A percentile compares a stretch with the other conserved stretches of the same genome.
These are phyloP conservation scores for Pseudocercospora fijiensis DNA, from an alignment of 2,329 filamentous ascomycete genomes.

Conservation along the genomic window DNA sequence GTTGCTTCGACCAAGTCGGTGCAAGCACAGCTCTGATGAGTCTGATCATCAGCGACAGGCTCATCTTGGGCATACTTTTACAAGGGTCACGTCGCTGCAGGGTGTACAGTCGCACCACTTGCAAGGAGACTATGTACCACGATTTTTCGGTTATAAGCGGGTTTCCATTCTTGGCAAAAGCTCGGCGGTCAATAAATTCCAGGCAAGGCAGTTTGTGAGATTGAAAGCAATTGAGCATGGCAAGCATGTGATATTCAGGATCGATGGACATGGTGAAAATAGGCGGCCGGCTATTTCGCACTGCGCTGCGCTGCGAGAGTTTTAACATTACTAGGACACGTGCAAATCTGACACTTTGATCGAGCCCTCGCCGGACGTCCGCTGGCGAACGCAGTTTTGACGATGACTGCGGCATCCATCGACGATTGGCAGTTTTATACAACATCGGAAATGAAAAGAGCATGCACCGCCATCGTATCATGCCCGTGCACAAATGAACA, in stretches of 20 bases:
- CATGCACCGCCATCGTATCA: background rate
- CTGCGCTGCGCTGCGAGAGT: background rate
- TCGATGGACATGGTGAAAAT: background rate
- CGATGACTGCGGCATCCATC: background rate
- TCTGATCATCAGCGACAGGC: conserved; percentile 11
- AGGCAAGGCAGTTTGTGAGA: background rate
- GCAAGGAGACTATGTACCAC: background rate
- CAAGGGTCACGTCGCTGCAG: background rate
- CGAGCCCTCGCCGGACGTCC: background rate
- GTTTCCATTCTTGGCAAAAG: conserved; percentile 1
- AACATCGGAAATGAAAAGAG: background rate
- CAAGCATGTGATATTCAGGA: background rate
- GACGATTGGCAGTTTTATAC: background rate
- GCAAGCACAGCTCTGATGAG: conserved; percentile 15
- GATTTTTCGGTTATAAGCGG: background rate
- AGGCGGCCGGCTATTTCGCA: background rate
- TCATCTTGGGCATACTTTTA: background rate
- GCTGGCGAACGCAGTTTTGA: background rate
- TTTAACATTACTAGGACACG: background rate
- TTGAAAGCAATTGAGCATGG: background rate
- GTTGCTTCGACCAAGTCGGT: conserved; percentile 13
- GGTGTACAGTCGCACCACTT: background rate
- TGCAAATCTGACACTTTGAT: background rate
- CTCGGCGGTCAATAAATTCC: background rate
- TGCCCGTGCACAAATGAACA: background rate